phyloP scores from a whole-genome alignment of 805 yeast species.

The Sugiyamaella mastotermitis region DNA sequence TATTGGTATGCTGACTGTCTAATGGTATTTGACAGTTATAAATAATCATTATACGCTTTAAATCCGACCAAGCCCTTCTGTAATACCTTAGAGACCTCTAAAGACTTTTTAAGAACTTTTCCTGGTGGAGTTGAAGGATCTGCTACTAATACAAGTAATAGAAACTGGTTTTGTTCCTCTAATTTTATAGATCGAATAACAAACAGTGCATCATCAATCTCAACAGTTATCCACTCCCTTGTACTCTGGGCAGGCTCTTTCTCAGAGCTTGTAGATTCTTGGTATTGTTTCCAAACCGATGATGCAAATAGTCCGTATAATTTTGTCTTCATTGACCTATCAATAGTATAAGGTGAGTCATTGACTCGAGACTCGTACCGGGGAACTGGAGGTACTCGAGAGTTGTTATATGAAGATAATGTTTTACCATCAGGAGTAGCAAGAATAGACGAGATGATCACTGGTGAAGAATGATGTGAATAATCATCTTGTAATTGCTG shows the following conservation, averaged over 20 bases:
- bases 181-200: conserved; percentile 16
- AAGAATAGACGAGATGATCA: conserved; percentile 21
- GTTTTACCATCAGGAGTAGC: conserved; percentile 18
- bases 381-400: conserved; percentile 16
- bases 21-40: not conserved
- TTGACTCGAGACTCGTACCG: conserved; percentile 9
- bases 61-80: conserved; percentile 22
- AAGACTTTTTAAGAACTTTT: conserved; percentile 19
- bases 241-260: not conserved
- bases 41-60: conserved; percentile 3
- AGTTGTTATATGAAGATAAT: conserved; percentile 21
- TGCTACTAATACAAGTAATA: conserved; percentile 25
- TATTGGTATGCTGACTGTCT: not conserved
- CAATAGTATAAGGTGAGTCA: conserved; percentile 17
- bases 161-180: conserved; percentile 9
- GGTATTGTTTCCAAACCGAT: conserved; percentile 23
- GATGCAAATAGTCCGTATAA: conserved; percentile 28
- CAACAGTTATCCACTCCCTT: conserved; percentile 23
- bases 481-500: conserved; percentile 8
- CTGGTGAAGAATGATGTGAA: conserved; percentile 8
- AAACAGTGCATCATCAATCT: conserved; percentile 21
- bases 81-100: conserved; percentile 22
- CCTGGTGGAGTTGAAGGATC: conserved; percentile 25
- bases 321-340: conserved; percentile 25
- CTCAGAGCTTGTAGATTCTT: not conserved